Percentiles rank a stretch among this genome's conserved stretches.
phyloP scores from a whole-genome alignment of 2,329 filamentous ascomycete species.

The Saccharata proteae region DNA sequence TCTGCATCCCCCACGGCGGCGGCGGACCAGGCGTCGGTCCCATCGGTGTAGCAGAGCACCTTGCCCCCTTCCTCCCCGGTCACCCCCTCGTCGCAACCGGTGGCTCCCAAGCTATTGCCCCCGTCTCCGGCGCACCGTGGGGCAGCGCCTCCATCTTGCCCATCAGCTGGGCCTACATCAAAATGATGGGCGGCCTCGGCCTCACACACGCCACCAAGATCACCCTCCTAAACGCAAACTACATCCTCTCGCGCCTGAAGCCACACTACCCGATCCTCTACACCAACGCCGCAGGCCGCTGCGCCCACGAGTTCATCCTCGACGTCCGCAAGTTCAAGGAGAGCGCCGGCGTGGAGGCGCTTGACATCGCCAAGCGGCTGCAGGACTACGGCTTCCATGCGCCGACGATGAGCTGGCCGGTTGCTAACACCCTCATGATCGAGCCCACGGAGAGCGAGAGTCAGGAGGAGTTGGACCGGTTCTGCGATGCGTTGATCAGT shows the following conservation, averaged over 20 bases:
- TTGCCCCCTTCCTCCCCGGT: slow-evolving; percentile 63
- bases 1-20: slow-evolving; percentile 94
- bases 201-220: slow-evolving; percentile 84
- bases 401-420: slow-evolving; percentile 94
- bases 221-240: slow-evolving; percentile 93
- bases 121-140: slow-evolving; percentile 71
- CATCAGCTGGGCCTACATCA: slow-evolving; percentile 91
- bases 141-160: slow-evolving; percentile 86
- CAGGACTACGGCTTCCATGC: slow-evolving; percentile 98
- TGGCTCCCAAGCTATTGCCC: slow-evolving; percentile 47
- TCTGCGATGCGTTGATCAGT: slow-evolving; percentile 77
- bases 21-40: slow-evolving; percentile 89
- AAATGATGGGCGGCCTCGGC: slow-evolving; percentile 77
- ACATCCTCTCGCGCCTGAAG: slow-evolving; percentile 78
- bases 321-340: slow-evolving; percentile 79
- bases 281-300: slow-evolving; percentile 76
- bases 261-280: slow-evolving; percentile 87
- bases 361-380: slow-evolving; percentile 90
- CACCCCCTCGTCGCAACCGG: slow-evolving; percentile 50
- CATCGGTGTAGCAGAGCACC: slow-evolving; percentile 78
- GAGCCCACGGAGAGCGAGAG: slow-evolving; percentile 92
- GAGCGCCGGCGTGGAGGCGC: slow-evolving; percentile 71
- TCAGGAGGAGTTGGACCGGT: slow-evolving; percentile 85
- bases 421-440: slow-evolving; percentile 93
- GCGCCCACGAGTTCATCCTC: slow-evolving; percentile 95